These are phyloP conservation scores for Diplodia mutila DNA, from an alignment of 2,329 filamentous ascomycete species.

Conservation along the genomic window DNA sequence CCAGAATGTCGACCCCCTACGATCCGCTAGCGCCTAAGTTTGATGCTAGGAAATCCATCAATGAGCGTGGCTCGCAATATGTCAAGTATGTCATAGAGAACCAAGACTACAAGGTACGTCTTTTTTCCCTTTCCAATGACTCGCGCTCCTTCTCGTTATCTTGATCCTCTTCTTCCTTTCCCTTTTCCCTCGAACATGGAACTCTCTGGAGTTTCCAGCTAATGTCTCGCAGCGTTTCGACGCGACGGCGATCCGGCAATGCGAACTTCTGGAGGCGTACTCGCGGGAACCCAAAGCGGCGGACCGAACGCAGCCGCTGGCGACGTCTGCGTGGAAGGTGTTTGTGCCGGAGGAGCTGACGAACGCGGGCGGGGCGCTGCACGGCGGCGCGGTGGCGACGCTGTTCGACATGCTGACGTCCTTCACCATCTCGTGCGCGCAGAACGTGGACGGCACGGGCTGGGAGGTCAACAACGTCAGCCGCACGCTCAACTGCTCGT, in stretches of 20 bases:
- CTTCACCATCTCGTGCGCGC: conserved; percentile 40
- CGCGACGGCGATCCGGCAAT: conserved; percentile 34
- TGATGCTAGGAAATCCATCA: neutral
- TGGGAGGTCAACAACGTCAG: conserved; percentile 52
- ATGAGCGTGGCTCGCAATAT: conserved; percentile 31
- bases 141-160: neutral
- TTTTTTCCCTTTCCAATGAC: no score
- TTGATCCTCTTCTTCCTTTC: neutral
- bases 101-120: conserved; percentile 16
- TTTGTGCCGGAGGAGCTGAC: conserved; percentile 49
- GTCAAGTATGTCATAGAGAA: conserved; percentile 28
- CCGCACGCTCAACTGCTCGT: conserved; percentile 50
- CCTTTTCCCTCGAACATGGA: neutral
- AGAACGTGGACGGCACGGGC: conserved; percentile 37
- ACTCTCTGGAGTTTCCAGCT: neutral
- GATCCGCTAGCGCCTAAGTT: conserved; percentile 12
- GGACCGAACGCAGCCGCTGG: conserved; percentile 35
- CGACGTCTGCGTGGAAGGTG: conserved; percentile 50
- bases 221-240: conserved; percentile 37
- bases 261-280: conserved; percentile 42
- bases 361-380: conserved; percentile 55
- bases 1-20: conserved; percentile 1
- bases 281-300: conserved; percentile 33
- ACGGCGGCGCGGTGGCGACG: conserved; percentile 58
- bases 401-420: conserved; percentile 61